Evolutionary conservation across 164 flowering plant genomes (phyloP).

Genomic region (Aristolochia fimbriata): DNA sequence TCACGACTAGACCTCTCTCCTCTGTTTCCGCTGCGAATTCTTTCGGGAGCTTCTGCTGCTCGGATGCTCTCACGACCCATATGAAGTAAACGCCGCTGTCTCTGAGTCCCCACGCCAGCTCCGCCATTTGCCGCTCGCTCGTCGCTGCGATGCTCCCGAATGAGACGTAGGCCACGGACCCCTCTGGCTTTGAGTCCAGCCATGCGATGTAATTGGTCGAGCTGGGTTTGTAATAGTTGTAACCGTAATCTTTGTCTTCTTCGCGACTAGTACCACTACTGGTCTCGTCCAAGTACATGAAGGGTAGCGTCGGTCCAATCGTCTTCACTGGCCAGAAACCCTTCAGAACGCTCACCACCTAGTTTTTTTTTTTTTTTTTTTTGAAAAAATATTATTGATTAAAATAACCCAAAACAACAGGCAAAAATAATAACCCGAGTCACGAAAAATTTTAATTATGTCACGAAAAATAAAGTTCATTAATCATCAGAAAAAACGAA

Average conservation of each 20-base stretch:
- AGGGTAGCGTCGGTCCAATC: constrained; percentile 35
- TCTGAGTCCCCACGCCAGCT: constrained; percentile 18
- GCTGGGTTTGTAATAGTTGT: constrained; percentile 13
- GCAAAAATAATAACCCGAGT: too few species aligned
- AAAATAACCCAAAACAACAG: too few species aligned
- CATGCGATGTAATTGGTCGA: constrained; percentile 15
- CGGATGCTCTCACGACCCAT: constrained; percentile 26
- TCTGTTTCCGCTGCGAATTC: constrained; percentile 5
- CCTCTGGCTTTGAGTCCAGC: constrained; percentile 12
- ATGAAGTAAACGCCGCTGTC: constrained; percentile 12
- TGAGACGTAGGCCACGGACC: constrained; percentile 25
- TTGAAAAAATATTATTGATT: too few species aligned
- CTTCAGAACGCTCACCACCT: constrained; percentile 12
- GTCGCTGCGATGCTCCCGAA: constrained; percentile 23
- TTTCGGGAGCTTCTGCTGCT: constrained; percentile 17
- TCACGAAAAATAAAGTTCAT: too few species aligned
- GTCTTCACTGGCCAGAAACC: constrained; percentile 7
- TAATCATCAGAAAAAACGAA: too few species aligned
- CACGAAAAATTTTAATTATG: too few species aligned
- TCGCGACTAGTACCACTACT: constrained; percentile 3
- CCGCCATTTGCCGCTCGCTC: constrained; percentile 18
- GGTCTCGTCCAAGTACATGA: constrained; percentile 17
- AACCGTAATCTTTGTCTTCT: constrained; percentile 19
- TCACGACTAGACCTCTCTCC: constrained; percentile 21
- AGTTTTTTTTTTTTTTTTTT: too few species aligned